These are phyloP conservation scores for Dendrocalamus latiflorus DNA, from an alignment of 202 grass and related monocot species.

Conservation along the genomic window DNA sequence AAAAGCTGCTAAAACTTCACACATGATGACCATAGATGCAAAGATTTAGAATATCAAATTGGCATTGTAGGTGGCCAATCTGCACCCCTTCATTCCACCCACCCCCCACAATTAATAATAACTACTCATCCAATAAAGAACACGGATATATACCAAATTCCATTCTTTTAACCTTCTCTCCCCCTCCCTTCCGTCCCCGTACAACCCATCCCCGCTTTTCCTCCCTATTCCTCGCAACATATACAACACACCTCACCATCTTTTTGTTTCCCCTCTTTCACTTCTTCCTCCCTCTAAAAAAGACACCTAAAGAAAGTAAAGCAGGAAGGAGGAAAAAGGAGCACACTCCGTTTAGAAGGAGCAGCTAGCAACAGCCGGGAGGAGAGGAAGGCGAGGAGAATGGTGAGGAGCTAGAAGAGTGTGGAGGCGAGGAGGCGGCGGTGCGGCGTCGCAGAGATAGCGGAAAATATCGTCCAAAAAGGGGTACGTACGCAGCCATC, in stretches of 20 bases:
- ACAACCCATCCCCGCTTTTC: background rate
- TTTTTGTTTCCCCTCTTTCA: conserved; percentile 17
- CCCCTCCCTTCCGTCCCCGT: background rate
- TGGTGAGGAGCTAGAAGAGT: background rate
- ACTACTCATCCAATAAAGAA: conserved; percentile 34
- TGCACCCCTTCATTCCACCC: conserved; percentile 3
- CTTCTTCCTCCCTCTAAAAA: background rate
- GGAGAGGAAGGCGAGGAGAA: conserved; percentile 29
- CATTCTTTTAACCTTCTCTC: conserved; percentile 3
- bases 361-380: background rate
- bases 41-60: background rate
- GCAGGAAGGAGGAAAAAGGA: background rate
- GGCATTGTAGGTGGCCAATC: background rate
- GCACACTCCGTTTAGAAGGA: background rate
- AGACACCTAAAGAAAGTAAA: background rate
- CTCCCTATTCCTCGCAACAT: conserved; percentile 35
- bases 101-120: too few species aligned
- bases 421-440: conserved; percentile 6
- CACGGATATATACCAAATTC: conserved; percentile 28
- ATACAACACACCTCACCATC: conserved; percentile 40
- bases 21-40: background rate
- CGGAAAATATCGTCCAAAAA: conserved; percentile 29
- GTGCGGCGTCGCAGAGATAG: conserved; percentile 13
- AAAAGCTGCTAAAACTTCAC: background rate
- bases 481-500: conserved; percentile 36